Percentiles rank a stretch among this genome's conserved stretches.
These are phyloP conservation scores for Neopestalotiopsis rosae DNA, from an alignment of 2,329 filamentous ascomycete species.

Conservation along the genomic window DNA sequence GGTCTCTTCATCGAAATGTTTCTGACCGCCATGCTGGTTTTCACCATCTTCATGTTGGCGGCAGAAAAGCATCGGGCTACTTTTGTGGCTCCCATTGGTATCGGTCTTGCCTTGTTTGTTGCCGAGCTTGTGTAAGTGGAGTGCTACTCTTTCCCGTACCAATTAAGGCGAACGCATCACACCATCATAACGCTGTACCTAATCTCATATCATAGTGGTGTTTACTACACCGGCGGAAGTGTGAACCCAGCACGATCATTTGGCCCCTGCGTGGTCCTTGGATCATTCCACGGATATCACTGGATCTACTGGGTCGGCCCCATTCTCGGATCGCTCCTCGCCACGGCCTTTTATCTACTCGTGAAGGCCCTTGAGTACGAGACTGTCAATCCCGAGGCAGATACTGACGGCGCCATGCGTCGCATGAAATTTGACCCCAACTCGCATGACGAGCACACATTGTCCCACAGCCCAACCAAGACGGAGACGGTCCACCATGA, in stretches of 20 bases:
- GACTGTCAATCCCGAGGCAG: constrained; percentile 55
- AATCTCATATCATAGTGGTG: constrained; percentile 22
- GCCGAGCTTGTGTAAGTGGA: constrained; percentile 31
- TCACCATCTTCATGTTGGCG: constrained; percentile 62
- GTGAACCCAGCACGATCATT: constrained; percentile 35
- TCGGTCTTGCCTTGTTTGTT: constrained; percentile 65
- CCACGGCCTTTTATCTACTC: constrained; percentile 54
- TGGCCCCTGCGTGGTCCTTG: constrained; percentile 32
- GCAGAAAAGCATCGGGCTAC: constrained; percentile 66
- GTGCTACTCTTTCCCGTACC: neutral
- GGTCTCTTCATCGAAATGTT: constrained; percentile 61
- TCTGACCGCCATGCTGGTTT: constrained; percentile 55
- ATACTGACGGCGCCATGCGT: constrained; percentile 27
- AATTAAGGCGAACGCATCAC: neutral
- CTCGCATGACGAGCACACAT: neutral
- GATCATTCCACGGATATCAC: constrained; percentile 49
- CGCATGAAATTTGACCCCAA: constrained; percentile 5
- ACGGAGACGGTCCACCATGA: neutral
- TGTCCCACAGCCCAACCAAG: neutral
- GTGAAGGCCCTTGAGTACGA: constrained; percentile 59
- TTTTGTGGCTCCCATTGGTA: constrained; percentile 64
- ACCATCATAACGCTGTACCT: neutral
- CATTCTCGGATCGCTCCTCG: constrained; percentile 52
- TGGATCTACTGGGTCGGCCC: constrained; percentile 64
- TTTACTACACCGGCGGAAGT: constrained; percentile 31